phyloP scores from a whole-genome alignment of 176 grass and related monocot genomes.

The Carex cristatella region DNA sequence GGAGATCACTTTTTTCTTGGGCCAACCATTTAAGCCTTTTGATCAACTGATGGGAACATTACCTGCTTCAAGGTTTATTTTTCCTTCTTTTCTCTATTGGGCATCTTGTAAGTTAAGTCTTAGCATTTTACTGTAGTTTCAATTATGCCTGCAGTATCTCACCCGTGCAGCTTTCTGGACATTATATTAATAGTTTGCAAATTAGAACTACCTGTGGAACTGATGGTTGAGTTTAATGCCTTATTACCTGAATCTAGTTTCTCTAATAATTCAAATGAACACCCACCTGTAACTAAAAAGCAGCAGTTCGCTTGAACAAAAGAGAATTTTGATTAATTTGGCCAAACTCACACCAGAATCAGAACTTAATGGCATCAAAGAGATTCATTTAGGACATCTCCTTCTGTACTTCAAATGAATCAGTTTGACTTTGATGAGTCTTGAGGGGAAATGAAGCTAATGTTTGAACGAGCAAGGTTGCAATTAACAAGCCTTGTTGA shows the following conservation, averaged over 20 bases:
- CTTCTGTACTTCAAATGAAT: no score
- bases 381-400: no score
- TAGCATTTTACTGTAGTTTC: not conserved
- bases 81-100: not conserved
- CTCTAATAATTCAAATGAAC: not conserved
- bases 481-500: not conserved
- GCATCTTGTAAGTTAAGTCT: not conserved
- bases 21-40: constrained; percentile 99
- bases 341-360: no score
- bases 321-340: not conserved
- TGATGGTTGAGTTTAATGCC: not conserved
- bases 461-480: not conserved
- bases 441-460: not conserved
- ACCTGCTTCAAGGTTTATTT: constrained; percentile 79
- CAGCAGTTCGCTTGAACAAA: not conserved
- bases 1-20: constrained; percentile 99
- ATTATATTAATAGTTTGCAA: not conserved
- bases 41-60: constrained; percentile 99
- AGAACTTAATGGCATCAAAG: no score
- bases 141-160: not conserved
- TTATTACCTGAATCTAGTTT: not conserved
- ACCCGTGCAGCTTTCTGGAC: not conserved
- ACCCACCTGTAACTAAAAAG: not conserved
- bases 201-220: not conserved
- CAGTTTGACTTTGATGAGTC: no score